Percentiles rank a stretch among this genome's conserved stretches.
These are phyloP conservation scores for Wickerhamomyces xylosicus DNA, from an alignment of 805 yeast species.

Conservation along the genomic window DNA sequence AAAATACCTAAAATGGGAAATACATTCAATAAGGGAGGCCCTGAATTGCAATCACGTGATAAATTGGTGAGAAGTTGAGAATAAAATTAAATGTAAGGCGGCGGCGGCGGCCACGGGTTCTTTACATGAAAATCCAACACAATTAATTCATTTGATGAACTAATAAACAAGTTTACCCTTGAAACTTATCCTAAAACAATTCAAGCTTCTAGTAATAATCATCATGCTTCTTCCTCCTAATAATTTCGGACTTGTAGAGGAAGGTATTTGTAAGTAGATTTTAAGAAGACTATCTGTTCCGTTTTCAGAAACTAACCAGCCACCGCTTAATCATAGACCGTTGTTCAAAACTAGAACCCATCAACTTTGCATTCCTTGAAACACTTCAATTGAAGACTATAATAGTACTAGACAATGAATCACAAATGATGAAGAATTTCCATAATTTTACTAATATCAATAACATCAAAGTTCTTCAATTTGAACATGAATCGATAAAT, in stretches of 20 bases:
- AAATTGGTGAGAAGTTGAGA: too few relatives aligned
- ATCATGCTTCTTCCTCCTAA: conserved; percentile 89
- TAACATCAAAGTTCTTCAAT: conserved; percentile 34
- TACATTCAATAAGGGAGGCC: too few relatives aligned
- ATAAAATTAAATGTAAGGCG: too few relatives aligned
- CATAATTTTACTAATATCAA: conserved; percentile 52
- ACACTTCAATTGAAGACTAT: conserved; percentile 63
- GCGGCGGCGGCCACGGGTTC: too few relatives aligned
- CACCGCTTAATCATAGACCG: conserved; percentile 31
- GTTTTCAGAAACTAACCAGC: background rate
- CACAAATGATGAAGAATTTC: conserved; percentile 59
- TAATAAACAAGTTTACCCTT: too few relatives aligned
- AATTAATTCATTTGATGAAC: too few relatives aligned
- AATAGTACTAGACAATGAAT: conserved; percentile 73
- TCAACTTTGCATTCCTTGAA: conserved; percentile 67
- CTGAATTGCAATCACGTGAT: too few relatives aligned
- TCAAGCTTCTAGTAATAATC: too few relatives aligned
- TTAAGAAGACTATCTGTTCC: too few relatives aligned
- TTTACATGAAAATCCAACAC: too few relatives aligned
- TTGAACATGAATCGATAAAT: conserved; percentile 22
- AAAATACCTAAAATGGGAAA: too few relatives aligned
- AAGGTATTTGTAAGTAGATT: conserved; percentile 45
- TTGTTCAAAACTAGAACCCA: conserved; percentile 68
- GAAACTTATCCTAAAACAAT: too few relatives aligned
- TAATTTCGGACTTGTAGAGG: conserved; percentile 84